Evolutionary conservation across 371 early-diverging fungal species (phyloP), one percentile per base, ranked within the genome.

Genomic region (Mucor velutinosus): DNA sequence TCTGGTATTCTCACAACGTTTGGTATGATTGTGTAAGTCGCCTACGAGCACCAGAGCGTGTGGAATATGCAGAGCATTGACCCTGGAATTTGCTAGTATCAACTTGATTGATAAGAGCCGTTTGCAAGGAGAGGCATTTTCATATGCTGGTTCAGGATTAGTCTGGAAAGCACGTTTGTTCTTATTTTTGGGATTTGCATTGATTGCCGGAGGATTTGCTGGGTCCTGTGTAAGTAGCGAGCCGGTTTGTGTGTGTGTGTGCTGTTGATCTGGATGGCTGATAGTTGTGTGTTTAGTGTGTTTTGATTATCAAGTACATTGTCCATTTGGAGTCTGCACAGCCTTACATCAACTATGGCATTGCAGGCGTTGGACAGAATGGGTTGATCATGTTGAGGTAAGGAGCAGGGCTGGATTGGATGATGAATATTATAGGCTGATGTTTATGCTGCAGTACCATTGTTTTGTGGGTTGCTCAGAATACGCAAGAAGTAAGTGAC

Each of bases 161-260:
- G 86, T 87, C 3, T 87, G 86, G 85, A 89, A 87, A 73, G 93
- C 93, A 7, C 80, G 92, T 27, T 74, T 88, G 5, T 89, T 88
- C 61, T 84, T 93, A 25, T 94, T 94, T 78, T 75, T 91, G 27
- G 94, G 94, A 8, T 90, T 93, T 71, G 86, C 93, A 7, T 84
- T 92, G 72, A 91, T 93, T 66, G 89, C 92, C 3, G 91, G 92
- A 41, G 87, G 92, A 25, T 78, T 94, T 59, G 92, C 91, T 41
- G 93, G 94, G 33, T 87, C 90, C 10, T 77, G 88, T 63, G 92
- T 91, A 81, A 76, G 87, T 76, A 10, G n/a, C 2, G 30, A 49
- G 7, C 7, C n/a, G 19, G 7, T 35, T 14, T 39, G 25, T 19
- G n/a, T 59, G 12, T 35, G 14, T 11, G 11, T 19, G 17, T 6